phyloP scores from a whole-genome alignment of 2,329 filamentous ascomycete genomes.

The Monosporascus cannonballus region DNA sequence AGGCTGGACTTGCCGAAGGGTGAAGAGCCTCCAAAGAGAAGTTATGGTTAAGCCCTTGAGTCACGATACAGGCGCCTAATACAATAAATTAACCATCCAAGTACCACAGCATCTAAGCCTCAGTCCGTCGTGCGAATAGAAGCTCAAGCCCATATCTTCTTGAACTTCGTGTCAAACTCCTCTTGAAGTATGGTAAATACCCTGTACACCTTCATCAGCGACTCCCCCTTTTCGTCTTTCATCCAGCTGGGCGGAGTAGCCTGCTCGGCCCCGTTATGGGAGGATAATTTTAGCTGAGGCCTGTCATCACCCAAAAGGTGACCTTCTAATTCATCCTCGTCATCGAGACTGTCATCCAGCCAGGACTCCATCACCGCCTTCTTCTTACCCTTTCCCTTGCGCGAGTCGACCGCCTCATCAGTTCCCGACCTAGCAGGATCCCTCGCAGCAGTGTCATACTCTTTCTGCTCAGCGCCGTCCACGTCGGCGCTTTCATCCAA shows the following conservation, averaged over 20 bases:
- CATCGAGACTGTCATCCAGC: constrained; percentile 33
- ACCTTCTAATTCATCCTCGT: constrained; percentile 18
- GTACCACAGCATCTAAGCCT: no score
- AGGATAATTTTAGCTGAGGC: background rate
- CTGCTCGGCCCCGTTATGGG: background rate
- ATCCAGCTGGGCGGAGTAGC: constrained; percentile 4
- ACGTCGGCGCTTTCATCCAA: constrained; percentile 19
- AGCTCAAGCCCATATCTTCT: constrained; percentile 50
- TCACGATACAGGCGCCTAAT: no score
- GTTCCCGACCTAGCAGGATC: constrained; percentile 19
- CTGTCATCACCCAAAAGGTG: background rate
- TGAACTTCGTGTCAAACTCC: constrained; percentile 61
- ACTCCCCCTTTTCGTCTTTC: constrained; percentile 33
- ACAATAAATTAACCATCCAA: no score
- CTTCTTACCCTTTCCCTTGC: constrained; percentile 32
- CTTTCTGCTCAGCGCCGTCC: constrained; percentile 24
- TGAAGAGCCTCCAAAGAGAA: no score
- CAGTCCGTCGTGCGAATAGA: background rate
- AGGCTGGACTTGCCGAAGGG: no score
- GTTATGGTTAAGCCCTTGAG: no score
- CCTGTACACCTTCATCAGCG: constrained; percentile 49
- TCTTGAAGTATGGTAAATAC: constrained; percentile 52
- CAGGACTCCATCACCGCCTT: constrained; percentile 44
- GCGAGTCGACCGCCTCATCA: background rate
- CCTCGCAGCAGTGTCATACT: constrained; percentile 29